A percentile compares a stretch with the other conserved stretches of the same genome.
Conservation (phyloP, 768 basidiomycete genomes). For the Steccherinum ochraceum region DNA sequence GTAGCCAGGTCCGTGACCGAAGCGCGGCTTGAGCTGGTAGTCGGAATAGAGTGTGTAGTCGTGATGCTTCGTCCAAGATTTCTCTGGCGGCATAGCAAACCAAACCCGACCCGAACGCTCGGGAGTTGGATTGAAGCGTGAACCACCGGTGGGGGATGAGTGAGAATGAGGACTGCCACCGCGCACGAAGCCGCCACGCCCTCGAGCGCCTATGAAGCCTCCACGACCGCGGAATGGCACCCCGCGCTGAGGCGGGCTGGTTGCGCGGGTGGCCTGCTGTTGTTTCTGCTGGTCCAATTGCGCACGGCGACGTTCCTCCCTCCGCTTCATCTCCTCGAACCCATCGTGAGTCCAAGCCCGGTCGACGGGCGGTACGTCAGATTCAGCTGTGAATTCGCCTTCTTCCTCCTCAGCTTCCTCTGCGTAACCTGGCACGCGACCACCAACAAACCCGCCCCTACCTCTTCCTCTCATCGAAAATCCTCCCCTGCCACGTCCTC, state of each 20-base stretch:
- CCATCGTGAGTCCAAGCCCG: conserved; percentile 81
- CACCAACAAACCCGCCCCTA: conserved; percentile 33
- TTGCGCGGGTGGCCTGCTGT: neutral
- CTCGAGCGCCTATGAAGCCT: conserved; percentile 34
- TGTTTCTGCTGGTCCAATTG: conserved; percentile 21
- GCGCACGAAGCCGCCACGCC: conserved; percentile 37
- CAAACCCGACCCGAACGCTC: conserved; percentile 40
- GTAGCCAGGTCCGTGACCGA: conserved; percentile 45
- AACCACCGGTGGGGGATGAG: conserved; percentile 2
- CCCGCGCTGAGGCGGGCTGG: conserved; percentile 34
- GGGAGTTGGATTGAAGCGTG: conserved; percentile 21
- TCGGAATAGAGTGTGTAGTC: conserved; percentile 72
- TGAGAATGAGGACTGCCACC: conserved; percentile 23
- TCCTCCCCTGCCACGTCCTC: conserved; percentile 52
- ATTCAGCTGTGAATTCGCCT: no score
- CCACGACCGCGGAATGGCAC: conserved; percentile 33
- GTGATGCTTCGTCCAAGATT: conserved; percentile 78
- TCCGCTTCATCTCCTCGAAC: conserved; percentile 79
- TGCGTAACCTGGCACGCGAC: conserved; percentile 8
- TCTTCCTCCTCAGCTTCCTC: conserved; percentile 12
- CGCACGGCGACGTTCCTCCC: conserved; percentile 50
- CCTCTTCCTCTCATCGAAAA: conserved; percentile 48
- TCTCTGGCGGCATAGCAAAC: conserved; percentile 73
- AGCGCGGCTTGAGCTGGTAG: conserved; percentile 48
- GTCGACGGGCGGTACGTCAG: conserved; percentile 52